Percentiles rank a stretch among this genome's conserved stretches.
These are phyloP conservation scores for Pyrrhoderma lamaoense DNA, from an alignment of 1,284 basidiomycete genomes.

Conservation along the genomic window DNA sequence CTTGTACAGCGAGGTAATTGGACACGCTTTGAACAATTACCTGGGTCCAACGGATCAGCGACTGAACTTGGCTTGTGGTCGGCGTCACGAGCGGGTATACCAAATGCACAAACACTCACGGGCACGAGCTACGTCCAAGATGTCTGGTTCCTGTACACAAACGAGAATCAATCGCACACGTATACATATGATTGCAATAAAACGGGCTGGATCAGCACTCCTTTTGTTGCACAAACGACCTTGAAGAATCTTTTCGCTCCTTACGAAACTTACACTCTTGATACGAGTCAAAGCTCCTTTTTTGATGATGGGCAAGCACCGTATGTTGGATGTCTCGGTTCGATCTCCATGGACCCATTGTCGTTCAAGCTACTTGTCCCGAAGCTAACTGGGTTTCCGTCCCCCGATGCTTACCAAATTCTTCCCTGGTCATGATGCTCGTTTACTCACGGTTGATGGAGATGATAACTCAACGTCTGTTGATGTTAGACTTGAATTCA, in stretches of 20 bases:
- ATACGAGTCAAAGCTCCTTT: slow-evolving; percentile 56
- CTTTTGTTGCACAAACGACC: slow-evolving; percentile 51
- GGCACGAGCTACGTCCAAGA: slow-evolving; percentile 51
- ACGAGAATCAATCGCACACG: slow-evolving; percentile 67
- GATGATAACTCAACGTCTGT: slow-evolving; percentile 53
- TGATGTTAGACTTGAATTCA: slow-evolving; percentile 73
- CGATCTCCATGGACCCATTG: slow-evolving; percentile 62
- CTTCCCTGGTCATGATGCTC: slow-evolving; percentile 77
- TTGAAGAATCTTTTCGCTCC: slow-evolving; percentile 78
- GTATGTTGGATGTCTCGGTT: slow-evolving; percentile 65
- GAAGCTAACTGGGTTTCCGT: slow-evolving; percentile 56
- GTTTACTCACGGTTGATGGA: slow-evolving; percentile 44
- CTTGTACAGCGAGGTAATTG: slow-evolving; percentile 75
- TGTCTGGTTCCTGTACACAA: slow-evolving; percentile 79
- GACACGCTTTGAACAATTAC: slow-evolving; percentile 69
- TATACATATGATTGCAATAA: slow-evolving; percentile 56
- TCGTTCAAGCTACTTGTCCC: slow-evolving; percentile 82
- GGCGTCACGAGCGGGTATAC: slow-evolving; percentile 57
- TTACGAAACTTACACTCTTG: slow-evolving; percentile 68
- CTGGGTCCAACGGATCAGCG: slow-evolving; percentile 71
- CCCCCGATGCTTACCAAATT: slow-evolving; percentile 73
- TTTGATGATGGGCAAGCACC: slow-evolving; percentile 48
- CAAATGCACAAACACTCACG: slow-evolving; percentile 45
- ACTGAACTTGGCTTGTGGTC: slow-evolving; percentile 88
- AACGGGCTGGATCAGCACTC: slow-evolving; percentile 67